These are phyloP conservation scores for Phytophthora litchii DNA, from an alignment of 352 stramenopile species.

Conservation along the genomic window DNA sequence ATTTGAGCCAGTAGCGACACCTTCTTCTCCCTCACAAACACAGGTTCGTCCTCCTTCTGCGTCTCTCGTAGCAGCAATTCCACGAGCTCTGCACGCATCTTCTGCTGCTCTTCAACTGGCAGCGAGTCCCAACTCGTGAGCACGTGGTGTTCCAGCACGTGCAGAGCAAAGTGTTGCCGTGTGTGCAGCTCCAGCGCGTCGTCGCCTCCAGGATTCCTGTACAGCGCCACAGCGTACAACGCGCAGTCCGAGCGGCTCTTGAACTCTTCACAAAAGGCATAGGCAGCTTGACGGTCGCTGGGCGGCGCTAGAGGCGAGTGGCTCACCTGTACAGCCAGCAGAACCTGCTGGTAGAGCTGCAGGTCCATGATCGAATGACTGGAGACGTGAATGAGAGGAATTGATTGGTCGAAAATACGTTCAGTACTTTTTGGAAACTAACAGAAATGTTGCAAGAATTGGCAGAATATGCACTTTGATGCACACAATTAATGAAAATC, in stretches of 20 bases:
- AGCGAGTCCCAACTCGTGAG: slow-evolving; percentile 59
- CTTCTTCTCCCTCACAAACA: slow-evolving; percentile 83
- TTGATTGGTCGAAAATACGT: slow-evolving; percentile 4
- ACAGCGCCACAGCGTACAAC: slow-evolving; percentile 76
- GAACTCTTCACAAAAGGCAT: slow-evolving; percentile 80
- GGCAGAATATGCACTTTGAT: no score
- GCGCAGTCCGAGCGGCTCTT: slow-evolving; percentile 73
- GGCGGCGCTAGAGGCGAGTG: slow-evolving; percentile 61
- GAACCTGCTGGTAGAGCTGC: slow-evolving; percentile 73
- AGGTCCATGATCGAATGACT: slow-evolving; percentile 49
- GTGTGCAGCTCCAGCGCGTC: slow-evolving; percentile 49
- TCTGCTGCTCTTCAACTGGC: slow-evolving; percentile 48
- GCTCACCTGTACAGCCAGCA: slow-evolving; percentile 74
- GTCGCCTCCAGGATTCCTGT: slow-evolving; percentile 48
- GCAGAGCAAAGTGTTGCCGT: slow-evolving; percentile 79
- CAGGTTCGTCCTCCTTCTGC: slow-evolving; percentile 41
- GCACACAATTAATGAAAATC: no score
- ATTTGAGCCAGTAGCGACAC: slow-evolving; percentile 73
- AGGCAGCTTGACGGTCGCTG: slow-evolving; percentile 56
- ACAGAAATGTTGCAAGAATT: no score
- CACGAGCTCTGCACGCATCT: slow-evolving; percentile 63
- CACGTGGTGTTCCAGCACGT: slow-evolving; percentile 78
- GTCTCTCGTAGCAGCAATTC: slow-evolving; percentile 46
- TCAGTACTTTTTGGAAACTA: no score
- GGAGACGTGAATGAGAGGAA: neutral